A percentile compares a stretch with the other conserved stretches of the same genome.
These are phyloP conservation scores for Coniochaeta sp. DNA, from an alignment of 2,329 filamentous ascomycete species.

Conservation along the genomic window DNA sequence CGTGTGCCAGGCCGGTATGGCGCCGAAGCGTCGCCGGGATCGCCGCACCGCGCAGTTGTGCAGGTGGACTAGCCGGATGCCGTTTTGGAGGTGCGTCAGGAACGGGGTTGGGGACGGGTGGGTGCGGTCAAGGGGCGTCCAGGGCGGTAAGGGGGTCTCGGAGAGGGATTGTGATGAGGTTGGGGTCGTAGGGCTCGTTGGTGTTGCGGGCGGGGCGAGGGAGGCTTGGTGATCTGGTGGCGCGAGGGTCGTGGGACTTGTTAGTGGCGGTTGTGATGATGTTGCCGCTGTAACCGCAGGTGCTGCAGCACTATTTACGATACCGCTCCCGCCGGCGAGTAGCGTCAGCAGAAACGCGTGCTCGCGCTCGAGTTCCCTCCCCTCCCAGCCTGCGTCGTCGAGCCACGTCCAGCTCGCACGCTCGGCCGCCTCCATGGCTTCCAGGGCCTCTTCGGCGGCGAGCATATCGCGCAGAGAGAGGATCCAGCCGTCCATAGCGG, in stretches of 20 bases:
- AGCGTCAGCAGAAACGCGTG: slow-evolving; percentile 75
- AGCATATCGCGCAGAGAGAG: slow-evolving; percentile 70
- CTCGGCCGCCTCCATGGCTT: slow-evolving; percentile 63
- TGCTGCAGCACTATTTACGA: slow-evolving; percentile 7
- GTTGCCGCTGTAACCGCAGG: neutral
- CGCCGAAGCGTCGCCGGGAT: slow-evolving; percentile 78
- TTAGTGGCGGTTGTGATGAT: slow-evolving; percentile 4
- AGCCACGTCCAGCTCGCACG: slow-evolving; percentile 76
- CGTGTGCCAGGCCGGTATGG: slow-evolving; percentile 83
- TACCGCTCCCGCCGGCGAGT: slow-evolving; percentile 16
- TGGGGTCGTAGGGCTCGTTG: slow-evolving; percentile 17
- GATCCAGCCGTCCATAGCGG: slow-evolving; percentile 74
- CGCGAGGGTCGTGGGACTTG: neutral
- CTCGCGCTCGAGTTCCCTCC: slow-evolving; percentile 65
- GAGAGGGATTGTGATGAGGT: slow-evolving; percentile 28
- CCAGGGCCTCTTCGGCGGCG: slow-evolving; percentile 66
- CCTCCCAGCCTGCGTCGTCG: slow-evolving; percentile 64
- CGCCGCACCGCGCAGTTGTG: slow-evolving; percentile 85
- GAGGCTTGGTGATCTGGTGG: slow-evolving; percentile 5
- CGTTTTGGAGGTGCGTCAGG: slow-evolving; percentile 65
- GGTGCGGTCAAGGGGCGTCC: slow-evolving; percentile 47
- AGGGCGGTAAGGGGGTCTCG: slow-evolving; percentile 56
- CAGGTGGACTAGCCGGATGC: slow-evolving; percentile 72
- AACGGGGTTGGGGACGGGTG: slow-evolving; percentile 56
- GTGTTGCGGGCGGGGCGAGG: slow-evolving; percentile 29